Evolutionary conservation across 2,329 filamentous ascomycete genomes (phyloP).

Genomic region (Podosphaera fusca): DNA sequence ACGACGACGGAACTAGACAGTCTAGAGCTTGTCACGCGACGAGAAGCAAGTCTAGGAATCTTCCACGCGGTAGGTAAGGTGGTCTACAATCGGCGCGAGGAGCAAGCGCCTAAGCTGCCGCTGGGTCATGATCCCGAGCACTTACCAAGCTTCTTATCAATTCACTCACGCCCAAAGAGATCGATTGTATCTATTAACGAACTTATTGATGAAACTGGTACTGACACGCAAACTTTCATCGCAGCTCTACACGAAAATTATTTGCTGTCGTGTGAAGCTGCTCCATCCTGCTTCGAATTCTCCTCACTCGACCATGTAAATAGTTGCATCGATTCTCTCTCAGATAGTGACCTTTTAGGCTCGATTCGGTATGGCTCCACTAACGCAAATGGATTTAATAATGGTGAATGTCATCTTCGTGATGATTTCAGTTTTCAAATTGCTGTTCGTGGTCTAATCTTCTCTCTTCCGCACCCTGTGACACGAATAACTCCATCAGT

Average conservation of each 20-base stretch:
- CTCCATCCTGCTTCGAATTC: constrained; percentile 24
- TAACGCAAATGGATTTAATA: constrained; percentile 30
- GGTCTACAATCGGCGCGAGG: constrained; percentile 79
- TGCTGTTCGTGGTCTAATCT: constrained; percentile 66
- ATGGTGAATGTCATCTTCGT: constrained; percentile 54
- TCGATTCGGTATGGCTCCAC: constrained; percentile 49
- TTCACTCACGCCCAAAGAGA: constrained; percentile 32
- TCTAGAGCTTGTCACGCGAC: constrained; percentile 57
- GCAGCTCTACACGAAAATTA: constrained; percentile 90
- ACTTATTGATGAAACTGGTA: constrained; percentile 81
- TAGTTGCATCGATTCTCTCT: constrained; percentile 67
- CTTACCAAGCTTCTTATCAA: constrained; percentile 34
- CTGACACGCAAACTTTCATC: constrained; percentile 75
- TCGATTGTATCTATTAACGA: constrained; percentile 47
- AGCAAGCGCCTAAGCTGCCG: constrained; percentile 20
- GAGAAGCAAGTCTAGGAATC: constrained; percentile 76
- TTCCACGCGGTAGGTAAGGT: constrained; percentile 94
- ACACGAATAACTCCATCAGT: constrained; percentile 32
- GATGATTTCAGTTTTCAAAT: constrained; percentile 89
- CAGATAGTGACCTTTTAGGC: constrained; percentile 67
- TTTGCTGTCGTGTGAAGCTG: constrained; percentile 51
- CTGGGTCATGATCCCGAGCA: constrained; percentile 24
- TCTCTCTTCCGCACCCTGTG: constrained; percentile 67
- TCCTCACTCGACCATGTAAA: constrained; percentile 58
- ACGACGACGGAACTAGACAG: constrained; percentile 62